Evolutionary conservation across 208 protist species (phyloP).

Genomic region (Crithidia sp.): DNA sequence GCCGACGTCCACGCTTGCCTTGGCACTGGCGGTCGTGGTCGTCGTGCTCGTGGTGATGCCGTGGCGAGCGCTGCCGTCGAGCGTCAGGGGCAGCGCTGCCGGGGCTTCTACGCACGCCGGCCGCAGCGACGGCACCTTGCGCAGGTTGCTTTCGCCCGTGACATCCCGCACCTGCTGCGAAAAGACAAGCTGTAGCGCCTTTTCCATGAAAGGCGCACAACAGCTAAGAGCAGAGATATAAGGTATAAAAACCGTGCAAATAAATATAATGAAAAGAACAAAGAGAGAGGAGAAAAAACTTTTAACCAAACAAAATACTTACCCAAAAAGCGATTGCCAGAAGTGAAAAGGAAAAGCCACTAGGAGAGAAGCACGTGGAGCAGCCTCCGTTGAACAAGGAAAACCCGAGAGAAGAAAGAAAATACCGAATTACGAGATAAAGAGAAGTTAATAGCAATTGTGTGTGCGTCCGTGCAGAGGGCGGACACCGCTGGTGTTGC

Average conservation of each 20-base stretch:
- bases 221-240: neutral
- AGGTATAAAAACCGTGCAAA: slow-evolving; percentile 5
- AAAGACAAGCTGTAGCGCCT: slow-evolving; percentile 12
- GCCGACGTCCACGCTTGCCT: neutral
- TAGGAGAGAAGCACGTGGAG: no score
- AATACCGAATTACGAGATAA: slow-evolving; percentile 2
- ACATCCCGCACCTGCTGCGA: slow-evolving; percentile 16
- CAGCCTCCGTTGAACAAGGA: no score
- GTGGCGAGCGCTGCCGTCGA: neutral
- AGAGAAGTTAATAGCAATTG: neutral
- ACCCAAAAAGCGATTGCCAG: no score
- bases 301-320: slow-evolving; percentile 4
- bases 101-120: slow-evolving; percentile 16
- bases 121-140: slow-evolving; percentile 7
- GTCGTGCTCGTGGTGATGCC: neutral
- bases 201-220: slow-evolving; percentile 16
- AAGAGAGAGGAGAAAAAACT: neutral
- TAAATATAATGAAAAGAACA: slow-evolving; percentile 8
- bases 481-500: no score
- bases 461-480: no score
- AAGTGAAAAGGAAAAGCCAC: neutral
- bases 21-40: neutral
- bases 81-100: neutral
- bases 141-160: neutral
- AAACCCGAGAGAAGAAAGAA: neutral